Evolutionary conservation across 352 stramenopile genomes (phyloP), one percentile per base, ranked within the genome.

Genomic region (Globisporangium sylvaticum): DNA sequence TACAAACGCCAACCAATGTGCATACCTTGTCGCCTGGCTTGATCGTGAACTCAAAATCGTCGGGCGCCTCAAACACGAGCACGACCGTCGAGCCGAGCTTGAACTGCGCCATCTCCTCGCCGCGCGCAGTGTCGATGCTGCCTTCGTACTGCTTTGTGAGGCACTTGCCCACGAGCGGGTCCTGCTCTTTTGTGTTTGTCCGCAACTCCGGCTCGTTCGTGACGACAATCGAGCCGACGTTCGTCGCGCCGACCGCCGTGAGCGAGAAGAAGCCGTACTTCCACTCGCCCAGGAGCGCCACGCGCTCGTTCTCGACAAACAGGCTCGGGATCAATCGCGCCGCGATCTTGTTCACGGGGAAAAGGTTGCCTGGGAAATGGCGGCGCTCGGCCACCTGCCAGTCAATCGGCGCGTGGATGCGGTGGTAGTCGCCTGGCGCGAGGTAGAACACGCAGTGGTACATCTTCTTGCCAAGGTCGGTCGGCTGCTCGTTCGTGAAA

Each of bases 71-170:
- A 58, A 96, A 96, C 48, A 96, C 83, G 20, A 96, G 68, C 58
- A 96, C 87, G 57, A 96, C 83, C 1, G 88, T 96, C 52, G 88
- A 96, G 22, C 88, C 87, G 48, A 96, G 69, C 79, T 90, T 92
- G 67, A 94, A 94, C 63, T 89, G 81, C 24, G 87, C 87, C 66
- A 92, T 86, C 60, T 94, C 84, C 32, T 92, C 83, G 12, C 87
- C 87, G 42, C 79, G 72, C 9, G 62, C 66, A 27, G 83, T 71
- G 58, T 79, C 74, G 22, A 77, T 39, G 32, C 80, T 75, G 18
- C 39, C 29, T 22, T 53, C 68, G 59, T 94, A 92, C 31, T 62
- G 66, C 59, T 88, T 83, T 9, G 68, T 73, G 58, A 89, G 65
- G 55, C 79, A 91, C 60, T 84, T 71, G 48, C 82, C 82, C 15